These are phyloP conservation scores for Eleusine coracana DNA, from an alignment of 176 grass and related monocot species.

Conservation along the genomic window DNA sequence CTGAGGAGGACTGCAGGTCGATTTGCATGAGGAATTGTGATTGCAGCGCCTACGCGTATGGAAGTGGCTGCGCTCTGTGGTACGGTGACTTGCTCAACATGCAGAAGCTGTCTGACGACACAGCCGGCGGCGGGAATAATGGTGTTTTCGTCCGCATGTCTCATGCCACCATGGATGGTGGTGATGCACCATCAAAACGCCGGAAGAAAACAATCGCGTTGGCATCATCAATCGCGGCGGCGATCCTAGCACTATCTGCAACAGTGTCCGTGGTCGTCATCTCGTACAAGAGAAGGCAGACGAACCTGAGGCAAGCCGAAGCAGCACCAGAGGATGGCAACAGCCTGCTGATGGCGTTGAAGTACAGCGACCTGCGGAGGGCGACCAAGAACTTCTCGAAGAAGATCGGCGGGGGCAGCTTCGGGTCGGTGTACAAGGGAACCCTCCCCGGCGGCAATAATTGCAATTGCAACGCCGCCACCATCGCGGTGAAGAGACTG, in stretches of 20 bases:
- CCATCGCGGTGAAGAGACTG: conserved; percentile 56
- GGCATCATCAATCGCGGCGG: neutral
- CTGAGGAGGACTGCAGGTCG: conserved; percentile 41
- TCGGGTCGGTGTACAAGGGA: conserved; percentile 58
- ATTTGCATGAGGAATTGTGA: conserved; percentile 52
- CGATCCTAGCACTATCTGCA: neutral
- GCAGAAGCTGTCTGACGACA: neutral
- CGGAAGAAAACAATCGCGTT: neutral
- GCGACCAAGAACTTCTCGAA: conserved; percentile 59
- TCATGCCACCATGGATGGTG: conserved; percentile 12
- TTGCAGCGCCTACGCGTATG: conserved; percentile 53
- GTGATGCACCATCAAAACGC: neutral
- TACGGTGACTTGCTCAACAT: conserved; percentile 40
- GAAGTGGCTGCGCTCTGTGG: conserved; percentile 46
- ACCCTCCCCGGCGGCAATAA: neutral
- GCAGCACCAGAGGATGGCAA: conserved; percentile 5
- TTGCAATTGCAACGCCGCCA: no score
- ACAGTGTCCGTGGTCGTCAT: neutral
- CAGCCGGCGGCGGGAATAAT: neutral
- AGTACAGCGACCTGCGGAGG: conserved; percentile 36
- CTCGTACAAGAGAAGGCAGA: conserved; percentile 9
- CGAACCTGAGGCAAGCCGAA: neutral
- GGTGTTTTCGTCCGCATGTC: conserved; percentile 49
- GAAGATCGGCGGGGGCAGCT: conserved; percentile 51
- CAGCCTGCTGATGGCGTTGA: conserved; percentile 49